Evolutionary conservation across 2,329 filamentous ascomycete species (phyloP).

Genomic region (Stemphylium lycopersici): DNA sequence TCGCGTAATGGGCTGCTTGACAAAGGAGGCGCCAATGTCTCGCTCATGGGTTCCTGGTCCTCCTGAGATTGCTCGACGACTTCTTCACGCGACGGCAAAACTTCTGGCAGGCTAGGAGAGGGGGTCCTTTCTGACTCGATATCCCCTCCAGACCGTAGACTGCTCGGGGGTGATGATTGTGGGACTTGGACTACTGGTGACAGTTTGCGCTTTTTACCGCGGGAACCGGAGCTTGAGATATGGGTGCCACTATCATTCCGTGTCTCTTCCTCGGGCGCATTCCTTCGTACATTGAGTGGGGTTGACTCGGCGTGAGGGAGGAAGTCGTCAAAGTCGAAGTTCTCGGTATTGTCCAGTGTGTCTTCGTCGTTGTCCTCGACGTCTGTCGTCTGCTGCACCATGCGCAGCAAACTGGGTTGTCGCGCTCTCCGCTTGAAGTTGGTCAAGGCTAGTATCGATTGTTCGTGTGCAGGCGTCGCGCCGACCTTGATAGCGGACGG

Average conservation of each 20-base stretch:
- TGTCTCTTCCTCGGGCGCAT: slow-evolving; percentile 34
- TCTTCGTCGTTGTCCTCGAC: slow-evolving; percentile 54
- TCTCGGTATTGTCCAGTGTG: slow-evolving; percentile 52
- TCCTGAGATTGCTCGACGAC: slow-evolving; percentile 28
- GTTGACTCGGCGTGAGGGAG: slow-evolving; percentile 72
- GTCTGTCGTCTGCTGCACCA: slow-evolving; percentile 54
- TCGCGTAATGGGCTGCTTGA: slow-evolving; percentile 49
- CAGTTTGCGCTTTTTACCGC: slow-evolving; percentile 49
- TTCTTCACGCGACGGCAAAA: slow-evolving; percentile 34
- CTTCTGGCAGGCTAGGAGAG: slow-evolving; percentile 45
- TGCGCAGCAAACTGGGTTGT: slow-evolving; percentile 57
- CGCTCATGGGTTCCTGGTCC: slow-evolving; percentile 43
- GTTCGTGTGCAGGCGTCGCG: slow-evolving; percentile 53
- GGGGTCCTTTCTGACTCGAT: slow-evolving; percentile 40
- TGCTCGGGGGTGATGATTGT: slow-evolving; percentile 47
- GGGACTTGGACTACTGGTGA: slow-evolving; percentile 47
- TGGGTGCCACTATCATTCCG: slow-evolving; percentile 37
- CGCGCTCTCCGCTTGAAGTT: slow-evolving; percentile 58
- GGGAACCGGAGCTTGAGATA: slow-evolving; percentile 41
- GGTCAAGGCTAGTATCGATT: slow-evolving; percentile 55
- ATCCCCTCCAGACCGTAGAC: slow-evolving; percentile 36
- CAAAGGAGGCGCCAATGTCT: slow-evolving; percentile 53
- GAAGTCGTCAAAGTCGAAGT: slow-evolving; percentile 53
- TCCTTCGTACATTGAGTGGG: slow-evolving; percentile 59
- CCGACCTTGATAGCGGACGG: slow-evolving; percentile 53